phyloP scores from a whole-genome alignment of 306 rosid genomes.

The Notholithocarpus densiflorus region DNA sequence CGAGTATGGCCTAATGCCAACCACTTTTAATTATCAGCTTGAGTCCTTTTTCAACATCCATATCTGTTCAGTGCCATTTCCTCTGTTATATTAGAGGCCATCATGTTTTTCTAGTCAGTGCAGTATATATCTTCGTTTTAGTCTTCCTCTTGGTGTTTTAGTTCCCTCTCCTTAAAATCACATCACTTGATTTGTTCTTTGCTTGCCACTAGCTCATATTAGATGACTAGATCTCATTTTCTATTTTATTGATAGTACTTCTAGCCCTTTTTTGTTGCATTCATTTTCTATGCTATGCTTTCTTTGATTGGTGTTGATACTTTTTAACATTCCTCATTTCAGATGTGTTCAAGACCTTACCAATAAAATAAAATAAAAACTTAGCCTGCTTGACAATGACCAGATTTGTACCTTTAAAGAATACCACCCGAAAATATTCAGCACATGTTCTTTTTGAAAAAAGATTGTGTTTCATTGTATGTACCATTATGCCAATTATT shows the following conservation, averaged over 20 bases:
- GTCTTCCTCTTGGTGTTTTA: background rate
- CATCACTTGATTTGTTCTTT: too few relatives aligned
- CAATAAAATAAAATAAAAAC: too few relatives aligned
- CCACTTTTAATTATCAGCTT: background rate
- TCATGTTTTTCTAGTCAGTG: background rate
- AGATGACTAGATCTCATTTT: background rate
- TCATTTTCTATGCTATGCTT: background rate
- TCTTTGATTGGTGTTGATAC: background rate
- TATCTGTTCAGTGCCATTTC: background rate
- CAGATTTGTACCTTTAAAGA: too few relatives aligned
- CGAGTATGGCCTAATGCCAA: background rate
- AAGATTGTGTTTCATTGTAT: background rate
- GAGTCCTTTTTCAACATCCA: background rate
- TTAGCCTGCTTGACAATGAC: too few relatives aligned
- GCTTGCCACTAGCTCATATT: background rate
- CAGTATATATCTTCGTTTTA: background rate
- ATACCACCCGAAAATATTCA: background rate
- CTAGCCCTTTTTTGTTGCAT: background rate
- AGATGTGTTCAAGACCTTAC: background rate
- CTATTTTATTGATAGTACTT: background rate
- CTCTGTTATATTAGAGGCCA: too few relatives aligned
- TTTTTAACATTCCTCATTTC: background rate
- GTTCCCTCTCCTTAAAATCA: too few relatives aligned
- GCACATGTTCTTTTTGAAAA: background rate
- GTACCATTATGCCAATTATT: background rate